A percentile compares a stretch with the other conserved stretches of the same genome.
These are phyloP conservation scores for Malus hybrid DNA, from an alignment of 331 rosid genomes.

Conservation along the genomic window DNA sequence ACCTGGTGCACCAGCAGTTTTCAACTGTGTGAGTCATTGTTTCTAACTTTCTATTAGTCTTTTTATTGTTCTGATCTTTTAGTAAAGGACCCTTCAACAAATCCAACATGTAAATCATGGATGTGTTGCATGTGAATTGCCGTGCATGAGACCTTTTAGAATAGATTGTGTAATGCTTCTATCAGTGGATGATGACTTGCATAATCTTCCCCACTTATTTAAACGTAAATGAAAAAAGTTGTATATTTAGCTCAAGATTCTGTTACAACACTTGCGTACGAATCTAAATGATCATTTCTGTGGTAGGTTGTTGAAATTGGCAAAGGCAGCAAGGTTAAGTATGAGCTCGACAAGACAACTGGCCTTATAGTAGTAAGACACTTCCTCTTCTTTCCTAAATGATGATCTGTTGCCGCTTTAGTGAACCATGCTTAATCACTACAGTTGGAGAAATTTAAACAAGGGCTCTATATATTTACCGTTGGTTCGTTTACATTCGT, in stretches of 20 bases:
- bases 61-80: too few species aligned
- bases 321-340: slow-evolving; percentile 95
- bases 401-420: neutral
- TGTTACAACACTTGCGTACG: neutral
- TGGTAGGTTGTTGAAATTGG: slow-evolving; percentile 90
- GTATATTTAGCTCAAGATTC: neutral
- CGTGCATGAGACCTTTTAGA: neutral
- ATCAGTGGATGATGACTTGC: neutral
- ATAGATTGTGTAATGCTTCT: neutral
- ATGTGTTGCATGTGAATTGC: neutral
- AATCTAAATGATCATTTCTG: slow-evolving; percentile 18
- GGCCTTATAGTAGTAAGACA: slow-evolving; percentile 85
- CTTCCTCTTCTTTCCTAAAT: neutral
- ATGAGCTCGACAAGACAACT: slow-evolving; percentile 83
- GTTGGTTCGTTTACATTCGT: neutral
- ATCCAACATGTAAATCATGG: too few species aligned
- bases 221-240: neutral
- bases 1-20: slow-evolving; percentile 89
- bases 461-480: neutral
- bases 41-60: neutral
- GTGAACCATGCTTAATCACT: neutral
- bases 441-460: neutral
- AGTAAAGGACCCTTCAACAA: too few species aligned
- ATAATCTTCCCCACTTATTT: neutral
- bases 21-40: slow-evolving; percentile 72